Conservation (phyloP, 2,329 filamentous ascomycete genomes). For the Drechslerella stenobrocha region DNA sequence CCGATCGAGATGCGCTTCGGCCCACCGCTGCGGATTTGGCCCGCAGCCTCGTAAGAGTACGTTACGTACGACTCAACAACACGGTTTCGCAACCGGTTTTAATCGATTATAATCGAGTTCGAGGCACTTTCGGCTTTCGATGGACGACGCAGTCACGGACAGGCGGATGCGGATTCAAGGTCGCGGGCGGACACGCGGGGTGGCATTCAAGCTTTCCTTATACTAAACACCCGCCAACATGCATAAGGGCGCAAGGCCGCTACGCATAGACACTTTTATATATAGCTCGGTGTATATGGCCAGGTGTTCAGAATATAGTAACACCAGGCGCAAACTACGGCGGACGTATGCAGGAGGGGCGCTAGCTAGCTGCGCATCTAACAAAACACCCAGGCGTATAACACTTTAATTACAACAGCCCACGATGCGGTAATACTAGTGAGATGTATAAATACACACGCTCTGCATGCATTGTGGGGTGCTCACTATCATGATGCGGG, state of each 20-base stretch:
- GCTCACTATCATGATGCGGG: too few species aligned
- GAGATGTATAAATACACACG: too few species aligned
- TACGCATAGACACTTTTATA: too few species aligned
- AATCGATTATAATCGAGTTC: constrained; percentile 13
- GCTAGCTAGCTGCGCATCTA: neutral
- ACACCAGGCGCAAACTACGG: constrained; percentile 3
- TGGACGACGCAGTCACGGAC: too few species aligned
- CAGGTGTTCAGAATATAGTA: constrained; percentile 9
- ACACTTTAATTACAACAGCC: constrained; percentile 2
- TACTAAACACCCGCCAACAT: neutral
- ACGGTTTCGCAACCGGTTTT: constrained; percentile 34
- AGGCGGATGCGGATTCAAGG: too few species aligned
- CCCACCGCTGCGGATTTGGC: neutral
- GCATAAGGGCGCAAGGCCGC: constrained; percentile 3
- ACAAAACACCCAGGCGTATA: neutral
- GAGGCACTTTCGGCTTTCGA: constrained; percentile 30
- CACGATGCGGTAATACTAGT: too few species aligned
- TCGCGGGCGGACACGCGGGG: constrained; percentile 1
- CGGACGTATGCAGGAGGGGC: neutral
- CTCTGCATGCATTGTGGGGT: too few species aligned
- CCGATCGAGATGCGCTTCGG: constrained; percentile 41
- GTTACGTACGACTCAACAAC: constrained; percentile 6
- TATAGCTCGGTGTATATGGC: too few species aligned
- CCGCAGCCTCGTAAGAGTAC: constrained; percentile 22
- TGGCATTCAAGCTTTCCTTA: neutral